Percentiles rank a stretch among this genome's conserved stretches.
Evolutionary conservation across 2,329 filamentous ascomycete species (phyloP).

Genomic region (Exserohilum rostratum): DNA sequence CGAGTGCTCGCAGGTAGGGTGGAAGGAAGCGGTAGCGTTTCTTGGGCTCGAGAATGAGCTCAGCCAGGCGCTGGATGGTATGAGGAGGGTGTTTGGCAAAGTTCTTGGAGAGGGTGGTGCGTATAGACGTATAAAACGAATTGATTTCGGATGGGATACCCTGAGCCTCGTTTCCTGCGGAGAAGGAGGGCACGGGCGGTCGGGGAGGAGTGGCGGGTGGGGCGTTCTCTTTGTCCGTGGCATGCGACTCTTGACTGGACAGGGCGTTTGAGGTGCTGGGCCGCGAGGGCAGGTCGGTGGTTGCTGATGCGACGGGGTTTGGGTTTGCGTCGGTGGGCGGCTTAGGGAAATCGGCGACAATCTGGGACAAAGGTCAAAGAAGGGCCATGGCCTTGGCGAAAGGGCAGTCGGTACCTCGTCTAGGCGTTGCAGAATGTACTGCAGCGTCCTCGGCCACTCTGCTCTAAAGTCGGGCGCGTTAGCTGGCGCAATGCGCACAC

Average conservation of each 20-base stretch:
- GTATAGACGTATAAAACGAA: slow-evolving; percentile 44
- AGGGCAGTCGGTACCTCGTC: slow-evolving; percentile 60
- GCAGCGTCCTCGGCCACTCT: slow-evolving; percentile 71
- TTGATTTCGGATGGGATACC: slow-evolving; percentile 39
- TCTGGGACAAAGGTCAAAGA: slow-evolving; percentile 58
- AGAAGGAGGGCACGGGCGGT: slow-evolving; percentile 53
- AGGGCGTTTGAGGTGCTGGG: slow-evolving; percentile 25
- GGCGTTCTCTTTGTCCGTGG: slow-evolving; percentile 72
- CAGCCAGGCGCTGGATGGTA: slow-evolving; percentile 88
- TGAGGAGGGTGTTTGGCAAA: slow-evolving; percentile 83
- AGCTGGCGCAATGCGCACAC: slow-evolving; percentile 22
- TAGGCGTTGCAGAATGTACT: slow-evolving; percentile 69
- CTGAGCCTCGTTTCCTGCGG: slow-evolving; percentile 37
- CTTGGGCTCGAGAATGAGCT: slow-evolving; percentile 78
- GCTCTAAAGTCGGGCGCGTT: slow-evolving; percentile 57
- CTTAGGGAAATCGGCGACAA: slow-evolving; percentile 77
- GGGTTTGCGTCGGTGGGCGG: slow-evolving; percentile 55
- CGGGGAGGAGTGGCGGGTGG: slow-evolving; percentile 54
- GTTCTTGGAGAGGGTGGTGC: slow-evolving; percentile 63
- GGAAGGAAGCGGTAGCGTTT: slow-evolving; percentile 81
- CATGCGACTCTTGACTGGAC: slow-evolving; percentile 57
- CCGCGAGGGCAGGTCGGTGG: slow-evolving; percentile 26
- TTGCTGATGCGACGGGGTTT: slow-evolving; percentile 51
- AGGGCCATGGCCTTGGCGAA: neutral
- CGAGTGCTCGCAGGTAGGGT: slow-evolving; percentile 86